Conservation (phyloP, 352 stramenopile species). For the Globisporangium recalcitrans region DNA sequence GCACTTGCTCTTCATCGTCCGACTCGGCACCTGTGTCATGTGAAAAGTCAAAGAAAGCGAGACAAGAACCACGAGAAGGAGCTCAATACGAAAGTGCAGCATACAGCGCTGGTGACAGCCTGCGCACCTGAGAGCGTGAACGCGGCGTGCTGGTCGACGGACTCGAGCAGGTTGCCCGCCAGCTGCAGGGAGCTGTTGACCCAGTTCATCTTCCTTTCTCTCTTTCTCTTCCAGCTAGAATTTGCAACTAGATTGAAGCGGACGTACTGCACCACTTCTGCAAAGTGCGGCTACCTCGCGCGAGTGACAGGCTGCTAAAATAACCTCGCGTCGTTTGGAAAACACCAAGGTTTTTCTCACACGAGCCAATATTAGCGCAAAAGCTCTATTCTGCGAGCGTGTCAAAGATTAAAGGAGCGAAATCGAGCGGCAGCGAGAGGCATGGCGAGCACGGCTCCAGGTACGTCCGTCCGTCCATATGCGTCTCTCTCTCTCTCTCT, state of each 20-base stretch:
- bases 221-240: background rate
- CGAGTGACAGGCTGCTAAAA: background rate
- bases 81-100: background rate
- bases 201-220: slow-evolving; percentile 58
- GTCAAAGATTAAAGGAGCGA: slow-evolving; percentile 6
- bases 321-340: slow-evolving; percentile 8
- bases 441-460: slow-evolving; percentile 5
- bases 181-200: slow-evolving; percentile 80
- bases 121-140: slow-evolving; percentile 47
- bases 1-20: slow-evolving; percentile 6
- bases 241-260: background rate
- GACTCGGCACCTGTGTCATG: slow-evolving; percentile 17
- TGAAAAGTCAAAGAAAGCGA: slow-evolving; percentile 10
- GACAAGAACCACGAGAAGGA: background rate
- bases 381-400: background rate
- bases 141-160: slow-evolving; percentile 79
- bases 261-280: background rate
- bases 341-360: slow-evolving; percentile 1
- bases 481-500: background rate
- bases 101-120: background rate
- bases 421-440: background rate
- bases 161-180: slow-evolving; percentile 76
- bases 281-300: background rate
- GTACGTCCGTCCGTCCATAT: background rate
- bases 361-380: background rate